These are phyloP conservation scores for Quercus variabilis DNA, from an alignment of 306 rosid species.

Conservation along the genomic window DNA sequence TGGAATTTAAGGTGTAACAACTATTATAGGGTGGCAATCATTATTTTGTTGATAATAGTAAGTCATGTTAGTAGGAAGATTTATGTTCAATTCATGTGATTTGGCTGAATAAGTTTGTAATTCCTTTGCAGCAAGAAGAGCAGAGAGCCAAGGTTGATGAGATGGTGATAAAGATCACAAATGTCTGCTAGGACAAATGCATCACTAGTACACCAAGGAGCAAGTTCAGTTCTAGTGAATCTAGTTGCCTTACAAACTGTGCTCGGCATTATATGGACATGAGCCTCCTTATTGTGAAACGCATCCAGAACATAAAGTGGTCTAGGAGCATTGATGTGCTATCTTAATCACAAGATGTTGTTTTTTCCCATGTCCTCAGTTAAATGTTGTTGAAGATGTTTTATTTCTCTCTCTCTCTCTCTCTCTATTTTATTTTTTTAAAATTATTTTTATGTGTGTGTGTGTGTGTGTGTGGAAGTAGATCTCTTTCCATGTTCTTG, in stretches of 20 bases:
- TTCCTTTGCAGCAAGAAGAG: conserved; percentile 69
- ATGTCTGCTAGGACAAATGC: conserved; percentile 90
- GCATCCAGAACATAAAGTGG: conserved; percentile 64
- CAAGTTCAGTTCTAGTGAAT: conserved; percentile 82
- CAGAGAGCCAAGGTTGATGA: conserved; percentile 69
- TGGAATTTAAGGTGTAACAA: too few species aligned
- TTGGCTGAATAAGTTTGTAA: neutral
- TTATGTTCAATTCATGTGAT: neutral
- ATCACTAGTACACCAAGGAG: conserved; percentile 72
- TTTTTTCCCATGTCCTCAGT: neutral
- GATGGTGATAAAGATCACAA: conserved; percentile 83
- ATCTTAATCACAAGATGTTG: neutral
- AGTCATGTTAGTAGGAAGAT: neutral
- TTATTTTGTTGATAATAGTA: neutral
- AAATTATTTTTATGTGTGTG: too few species aligned
- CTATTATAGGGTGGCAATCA: neutral
- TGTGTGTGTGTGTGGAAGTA: neutral
- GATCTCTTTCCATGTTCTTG: neutral
- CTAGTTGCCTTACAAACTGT: conserved; percentile 65
- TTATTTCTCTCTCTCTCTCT: neutral
- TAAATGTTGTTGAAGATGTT: conserved; percentile 12
- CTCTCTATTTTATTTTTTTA: too few species aligned
- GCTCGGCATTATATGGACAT: conserved; percentile 79
- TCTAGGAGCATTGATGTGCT: conserved; percentile 1
- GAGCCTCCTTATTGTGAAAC: conserved; percentile 65